Evolutionary conservation across 2,329 filamentous ascomycete species (phyloP), one percentile per base, ranked within the genome.

Genomic region (Botrytis fabae): DNA sequence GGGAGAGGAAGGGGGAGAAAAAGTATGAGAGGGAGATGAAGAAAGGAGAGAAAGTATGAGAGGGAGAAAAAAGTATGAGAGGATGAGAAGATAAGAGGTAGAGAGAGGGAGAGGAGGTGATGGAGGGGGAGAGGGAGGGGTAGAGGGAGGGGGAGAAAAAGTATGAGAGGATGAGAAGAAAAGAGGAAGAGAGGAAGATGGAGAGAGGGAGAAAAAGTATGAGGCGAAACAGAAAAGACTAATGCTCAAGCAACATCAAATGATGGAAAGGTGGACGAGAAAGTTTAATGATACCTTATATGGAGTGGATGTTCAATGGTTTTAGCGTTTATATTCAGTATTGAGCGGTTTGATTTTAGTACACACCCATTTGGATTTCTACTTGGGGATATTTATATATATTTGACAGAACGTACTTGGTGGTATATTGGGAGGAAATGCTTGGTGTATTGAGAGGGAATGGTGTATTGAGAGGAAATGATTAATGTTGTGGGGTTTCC

Each of bases 21-120:
- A 44, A 71, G 48, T 68, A 62, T 25, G 60, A 2, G 12, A 0
- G 2, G n/a, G 42, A 44, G 42, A 18, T 16, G 44, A 22, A 12
- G 22, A 25, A 79, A 79, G 35, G 78, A 57, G 78, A 80, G 59
- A 81, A 79, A 57, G 2, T 10, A 48, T 69, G 61, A 35, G 51
- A 71, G 51, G 69, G 48, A 64, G 59, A 28, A 70, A 54, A 38
- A 44, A 71, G 48, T 68, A 62, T 20, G 60, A 2, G 16, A 7
- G 25, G 32, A 32, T 32, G 32, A 32, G 32, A 32, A 32, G 32
- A 32, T 32, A 32, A n/a, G 22, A 6, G 12, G 16, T 25, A 2
- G 3, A 48, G 10, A 32, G 32, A 32, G 32, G 32, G 4, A 32
- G 32, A 32, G 32, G 3, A 2, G 32, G 3, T 2, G 32, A 32